Evolutionary conservation across 2,329 filamentous ascomycete species (phyloP), one percentile per base, ranked within the genome.

Genomic region (Fusarium keratoplasticum): DNA sequence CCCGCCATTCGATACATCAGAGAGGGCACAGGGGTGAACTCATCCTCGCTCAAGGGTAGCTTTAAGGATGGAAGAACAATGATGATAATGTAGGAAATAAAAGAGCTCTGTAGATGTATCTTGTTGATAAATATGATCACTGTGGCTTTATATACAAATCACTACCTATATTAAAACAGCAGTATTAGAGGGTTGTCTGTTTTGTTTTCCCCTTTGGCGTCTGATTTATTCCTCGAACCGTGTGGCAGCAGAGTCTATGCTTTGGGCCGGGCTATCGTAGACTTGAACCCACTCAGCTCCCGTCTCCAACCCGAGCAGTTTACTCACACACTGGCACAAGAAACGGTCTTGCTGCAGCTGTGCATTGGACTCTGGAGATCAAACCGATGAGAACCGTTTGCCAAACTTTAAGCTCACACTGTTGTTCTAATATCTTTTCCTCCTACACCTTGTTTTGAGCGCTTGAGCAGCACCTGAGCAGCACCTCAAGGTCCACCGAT

Each of bases 401-500:
- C 47, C 13, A 29, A 54, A 31, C 18, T 11, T 54, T 20, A 31
- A 54, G 27, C 18, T 14, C 47, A 29, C 11, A 54, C 27, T 20
- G 18, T 31, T 27, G 27, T 20, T 20, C 18, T 31, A 16, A 54
- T 54, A 42, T n/a, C 20, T 8, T 47, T 20, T 11, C 27, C 42
- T 18, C 14, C 8, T 44, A 50, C 55, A 61, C n/a, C 29, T 72
- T 44, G 29, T 47, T 52, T 55, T 47, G 36, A 44, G 42, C 35
- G 33, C 40, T 71, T 36, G 42, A 57, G 22, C 11, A 54, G 47
- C 47, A 31, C 10, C 27, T 54, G 42, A 57, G 22, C 6, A 54
- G 47, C 47, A 54, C 10, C 27, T 54, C 27, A 42, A 55, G 61
- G 57, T 75, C 72, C 72, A 74, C 72, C 67, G 52, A 65, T 57